Percentiles rank a stretch among this genome's conserved stretches.
These are phyloP conservation scores for Aspergillus ibericus DNA, from an alignment of 2,329 filamentous ascomycete genomes.

Conservation along the genomic window DNA sequence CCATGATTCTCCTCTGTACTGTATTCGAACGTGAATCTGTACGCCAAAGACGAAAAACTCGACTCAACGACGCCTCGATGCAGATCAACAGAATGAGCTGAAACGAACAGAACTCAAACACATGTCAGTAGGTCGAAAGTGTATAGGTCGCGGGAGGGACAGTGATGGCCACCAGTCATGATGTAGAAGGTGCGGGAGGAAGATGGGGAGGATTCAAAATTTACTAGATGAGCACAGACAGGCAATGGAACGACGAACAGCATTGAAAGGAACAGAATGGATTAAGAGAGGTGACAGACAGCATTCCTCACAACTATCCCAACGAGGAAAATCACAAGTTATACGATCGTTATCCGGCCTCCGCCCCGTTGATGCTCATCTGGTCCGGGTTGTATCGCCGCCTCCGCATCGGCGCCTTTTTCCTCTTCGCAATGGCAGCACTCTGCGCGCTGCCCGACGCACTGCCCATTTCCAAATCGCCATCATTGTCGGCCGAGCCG, in stretches of 20 bases:
- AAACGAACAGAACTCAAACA: slow-evolving; percentile 9
- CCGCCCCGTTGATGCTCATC: slow-evolving; percentile 36
- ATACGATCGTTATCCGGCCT: slow-evolving; percentile 16
- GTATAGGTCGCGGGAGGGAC: slow-evolving; percentile 4
- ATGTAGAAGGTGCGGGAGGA: not conserved
- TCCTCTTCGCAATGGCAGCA: slow-evolving; percentile 41
- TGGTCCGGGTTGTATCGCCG: slow-evolving; percentile 36
- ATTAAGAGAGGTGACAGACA: slow-evolving; percentile 5
- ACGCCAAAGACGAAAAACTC: slow-evolving; percentile 15
- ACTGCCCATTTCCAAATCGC: slow-evolving; percentile 40
- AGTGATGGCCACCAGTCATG: not conserved
- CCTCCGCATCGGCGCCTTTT: slow-evolving; percentile 46
- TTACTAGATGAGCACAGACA: slow-evolving; percentile 3
- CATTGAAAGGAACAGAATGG: slow-evolving; percentile 8
- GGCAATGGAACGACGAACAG: slow-evolving; percentile 1
- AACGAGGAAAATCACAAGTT: slow-evolving; percentile 12
- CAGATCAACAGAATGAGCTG: slow-evolving; percentile 12
- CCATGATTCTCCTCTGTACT: slow-evolving; percentile 11
- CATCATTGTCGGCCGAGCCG: slow-evolving; percentile 36
- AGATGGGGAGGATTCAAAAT: not conserved
- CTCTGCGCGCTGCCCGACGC: slow-evolving; percentile 32
- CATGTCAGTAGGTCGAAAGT: too few species aligned
- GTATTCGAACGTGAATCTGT: slow-evolving; percentile 15
- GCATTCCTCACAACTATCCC: slow-evolving; percentile 1
- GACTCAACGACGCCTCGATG: slow-evolving; percentile 23